Evolutionary conservation across 169 alveolate genomes (phyloP).

Genomic region (Ophryocystis elektroscirrha): DNA sequence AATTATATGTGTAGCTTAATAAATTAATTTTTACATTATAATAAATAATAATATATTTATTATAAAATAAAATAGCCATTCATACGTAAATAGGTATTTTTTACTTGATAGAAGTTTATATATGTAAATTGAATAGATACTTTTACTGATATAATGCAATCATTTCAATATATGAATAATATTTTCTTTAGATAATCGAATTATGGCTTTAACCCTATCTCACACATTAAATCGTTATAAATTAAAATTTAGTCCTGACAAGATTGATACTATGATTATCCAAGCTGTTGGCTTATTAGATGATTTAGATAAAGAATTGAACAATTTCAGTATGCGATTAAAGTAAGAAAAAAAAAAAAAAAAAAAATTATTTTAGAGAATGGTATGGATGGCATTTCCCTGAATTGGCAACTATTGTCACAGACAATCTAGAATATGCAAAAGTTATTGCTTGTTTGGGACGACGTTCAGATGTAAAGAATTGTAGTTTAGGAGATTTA

Average conservation of each 20-base stretch:
- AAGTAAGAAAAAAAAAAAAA: slow-evolving; percentile 45
- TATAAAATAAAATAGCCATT: slow-evolving; percentile 19
- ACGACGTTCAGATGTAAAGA: slow-evolving; percentile 45
- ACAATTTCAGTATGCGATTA: slow-evolving; percentile 95
- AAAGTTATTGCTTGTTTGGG: slow-evolving; percentile 63
- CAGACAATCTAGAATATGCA: slow-evolving; percentile 74
- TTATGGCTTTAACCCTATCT: slow-evolving; percentile 64
- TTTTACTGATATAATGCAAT: background rate
- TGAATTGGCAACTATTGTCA: slow-evolving; percentile 72
- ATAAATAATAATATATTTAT: too few relatives aligned
- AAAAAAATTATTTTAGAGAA: slow-evolving; percentile 7
- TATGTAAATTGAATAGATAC: background rate
- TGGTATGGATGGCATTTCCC: slow-evolving; percentile 99
- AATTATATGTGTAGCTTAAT: too few relatives aligned
- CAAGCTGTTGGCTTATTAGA: slow-evolving; percentile 94
- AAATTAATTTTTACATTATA: too few relatives aligned
- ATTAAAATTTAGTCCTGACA: slow-evolving; percentile 90
- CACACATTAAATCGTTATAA: slow-evolving; percentile 75
- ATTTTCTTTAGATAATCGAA: slow-evolving; percentile 26
- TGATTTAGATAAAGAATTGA: slow-evolving; percentile 83
- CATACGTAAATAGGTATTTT: background rate
- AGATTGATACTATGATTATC: slow-evolving; percentile 94
- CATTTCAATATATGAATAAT: background rate
- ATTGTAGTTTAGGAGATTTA: background rate
- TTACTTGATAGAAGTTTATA: background rate